These are phyloP conservation scores for Cystofilobasidium bisporidii DNA, from an alignment of 768 basidiomycete genomes.

Conservation along the genomic window DNA sequence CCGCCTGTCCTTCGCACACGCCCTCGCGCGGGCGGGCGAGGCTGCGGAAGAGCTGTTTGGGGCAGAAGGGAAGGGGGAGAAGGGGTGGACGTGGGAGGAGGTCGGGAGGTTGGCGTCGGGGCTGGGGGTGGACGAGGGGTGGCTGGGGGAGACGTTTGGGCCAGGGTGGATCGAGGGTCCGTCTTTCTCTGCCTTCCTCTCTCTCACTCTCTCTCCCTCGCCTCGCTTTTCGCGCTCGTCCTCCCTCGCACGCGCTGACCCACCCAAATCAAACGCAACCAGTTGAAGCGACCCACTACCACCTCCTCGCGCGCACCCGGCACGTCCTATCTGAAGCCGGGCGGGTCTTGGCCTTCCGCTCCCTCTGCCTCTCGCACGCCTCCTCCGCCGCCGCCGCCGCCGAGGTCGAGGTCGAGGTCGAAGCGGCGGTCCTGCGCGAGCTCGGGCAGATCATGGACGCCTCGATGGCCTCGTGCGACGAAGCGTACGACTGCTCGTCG, in stretches of 20 bases:
- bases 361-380: constrained; percentile 48
- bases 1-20: neutral
- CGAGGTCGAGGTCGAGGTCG: neutral
- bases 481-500: constrained; percentile 67
- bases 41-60: constrained; percentile 30
- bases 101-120: constrained; percentile 47
- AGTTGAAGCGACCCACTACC: constrained; percentile 74
- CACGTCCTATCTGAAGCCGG: constrained; percentile 74
- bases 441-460: constrained; percentile 70
- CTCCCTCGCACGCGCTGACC: no score
- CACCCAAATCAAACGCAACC: constrained; percentile 7
- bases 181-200: constrained; percentile 33
- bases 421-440: constrained; percentile 40
- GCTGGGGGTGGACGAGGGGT: constrained; percentile 50
- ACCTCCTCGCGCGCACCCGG: constrained; percentile 68
- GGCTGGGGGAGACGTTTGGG: constrained; percentile 60
- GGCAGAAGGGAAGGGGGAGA: constrained; percentile 42
- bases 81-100: constrained; percentile 62
- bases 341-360: constrained; percentile 68
- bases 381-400: constrained; percentile 30
- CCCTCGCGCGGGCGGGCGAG: constrained; percentile 46
- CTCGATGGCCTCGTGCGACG: constrained; percentile 60
- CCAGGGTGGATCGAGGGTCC: constrained; percentile 64
- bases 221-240: no score
- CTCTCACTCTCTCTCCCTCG: no score